Conservation (phyloP, 1,284 basidiomycete genomes). For the Pseudozyma sp. region DNA sequence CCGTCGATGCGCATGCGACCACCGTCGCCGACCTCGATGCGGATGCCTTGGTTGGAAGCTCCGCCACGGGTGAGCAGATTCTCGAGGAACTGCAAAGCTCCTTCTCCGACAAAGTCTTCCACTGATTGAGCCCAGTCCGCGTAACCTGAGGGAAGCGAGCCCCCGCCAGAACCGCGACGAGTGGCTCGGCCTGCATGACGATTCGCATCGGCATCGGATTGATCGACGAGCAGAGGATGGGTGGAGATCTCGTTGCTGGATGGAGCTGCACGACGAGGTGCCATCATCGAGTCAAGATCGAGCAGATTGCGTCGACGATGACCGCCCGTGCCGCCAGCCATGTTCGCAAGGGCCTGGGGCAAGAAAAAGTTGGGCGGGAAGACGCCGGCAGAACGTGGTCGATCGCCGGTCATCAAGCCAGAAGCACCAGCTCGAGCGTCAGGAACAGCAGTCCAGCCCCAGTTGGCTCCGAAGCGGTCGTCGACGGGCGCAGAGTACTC, state of each 20-base stretch:
- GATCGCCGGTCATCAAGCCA: conserved; percentile 8
- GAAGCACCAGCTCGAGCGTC: conserved; percentile 21
- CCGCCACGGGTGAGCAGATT: conserved; percentile 73
- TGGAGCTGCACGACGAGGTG: conserved; percentile 33
- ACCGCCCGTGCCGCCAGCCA: conserved; percentile 27
- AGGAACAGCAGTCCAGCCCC: conserved; percentile 60
- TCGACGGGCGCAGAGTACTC: conserved; percentile 47
- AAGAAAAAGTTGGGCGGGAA: conserved; percentile 59
- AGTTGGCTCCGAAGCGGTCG: conserved; percentile 67
- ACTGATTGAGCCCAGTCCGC: conserved; percentile 76
- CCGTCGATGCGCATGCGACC: conserved; percentile 60
- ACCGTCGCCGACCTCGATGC: conserved; percentile 57
- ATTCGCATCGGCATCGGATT: conserved; percentile 36
- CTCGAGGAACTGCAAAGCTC: conserved; percentile 85
- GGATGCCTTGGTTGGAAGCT: conserved; percentile 48
- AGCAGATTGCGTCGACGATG: conserved; percentile 46
- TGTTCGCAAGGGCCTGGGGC: conserved; percentile 35
- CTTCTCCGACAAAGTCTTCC: conserved; percentile 83
- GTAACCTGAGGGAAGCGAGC: conserved; percentile 26
- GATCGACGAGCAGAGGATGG: conserved; percentile 84
- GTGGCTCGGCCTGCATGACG: conserved; percentile 30
- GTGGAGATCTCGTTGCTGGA: conserved; percentile 70
- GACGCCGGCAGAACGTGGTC: conserved; percentile 23
- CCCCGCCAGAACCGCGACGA: conserved; percentile 16
- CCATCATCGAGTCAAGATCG: conserved; percentile 50